phyloP scores from a whole-genome alignment of 129 eudicot genomes.

The Pittosporum tobira region DNA sequence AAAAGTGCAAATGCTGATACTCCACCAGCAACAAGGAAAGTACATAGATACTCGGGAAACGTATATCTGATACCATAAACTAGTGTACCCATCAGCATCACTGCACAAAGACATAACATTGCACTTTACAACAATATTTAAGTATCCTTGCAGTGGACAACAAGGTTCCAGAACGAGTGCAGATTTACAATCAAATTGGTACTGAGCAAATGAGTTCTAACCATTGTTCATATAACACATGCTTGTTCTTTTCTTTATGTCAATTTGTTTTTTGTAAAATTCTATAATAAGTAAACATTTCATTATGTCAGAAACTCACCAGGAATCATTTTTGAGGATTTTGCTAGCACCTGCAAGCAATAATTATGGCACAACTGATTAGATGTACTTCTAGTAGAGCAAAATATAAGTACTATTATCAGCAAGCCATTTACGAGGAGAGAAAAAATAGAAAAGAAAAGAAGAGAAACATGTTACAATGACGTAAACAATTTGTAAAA shows the following conservation, averaged over 20 bases:
- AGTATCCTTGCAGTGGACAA: neutral
- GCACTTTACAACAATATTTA: conserved; percentile 1
- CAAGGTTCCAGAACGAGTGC: neutral
- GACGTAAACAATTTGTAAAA: too few relatives aligned
- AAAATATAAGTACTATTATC: too few relatives aligned
- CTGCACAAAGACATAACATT: conserved; percentile 33
- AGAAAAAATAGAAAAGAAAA: too few relatives aligned
- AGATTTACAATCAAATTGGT: neutral
- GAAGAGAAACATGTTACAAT: too few relatives aligned
- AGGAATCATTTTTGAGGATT: conserved; percentile 98
- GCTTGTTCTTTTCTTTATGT: neutral
- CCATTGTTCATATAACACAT: neutral
- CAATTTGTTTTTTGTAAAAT: neutral
- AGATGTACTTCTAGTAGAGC: neutral
- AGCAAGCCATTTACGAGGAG: too few relatives aligned
- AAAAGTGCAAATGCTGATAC: conserved; percentile 83
- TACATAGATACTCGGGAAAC: conserved; percentile 82
- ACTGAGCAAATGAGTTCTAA: neutral
- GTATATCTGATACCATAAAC: conserved; percentile 88
- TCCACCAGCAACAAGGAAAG: conserved; percentile 95
- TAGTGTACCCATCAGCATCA: conserved; percentile 94
- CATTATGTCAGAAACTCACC: conserved; percentile 35
- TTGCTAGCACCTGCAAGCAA: conserved; percentile 81
- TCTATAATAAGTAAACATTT: neutral
- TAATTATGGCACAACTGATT: conserved; percentile 7